Conservation (phyloP, 2,329 filamentous ascomycete genomes). For the Cladophialophora carrionii region DNA sequence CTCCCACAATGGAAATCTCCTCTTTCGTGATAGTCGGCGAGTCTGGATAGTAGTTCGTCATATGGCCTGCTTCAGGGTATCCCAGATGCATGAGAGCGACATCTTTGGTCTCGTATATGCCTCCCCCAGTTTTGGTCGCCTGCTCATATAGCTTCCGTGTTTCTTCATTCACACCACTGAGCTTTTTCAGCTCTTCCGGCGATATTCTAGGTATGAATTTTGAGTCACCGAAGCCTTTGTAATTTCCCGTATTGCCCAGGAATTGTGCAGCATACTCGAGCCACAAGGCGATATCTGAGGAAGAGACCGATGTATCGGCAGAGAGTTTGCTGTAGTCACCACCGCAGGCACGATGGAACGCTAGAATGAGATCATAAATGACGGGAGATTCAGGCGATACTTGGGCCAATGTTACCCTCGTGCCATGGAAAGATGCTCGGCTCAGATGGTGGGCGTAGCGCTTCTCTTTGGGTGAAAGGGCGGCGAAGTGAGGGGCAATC, state of each 20-base stretch:
- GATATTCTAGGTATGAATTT: slow-evolving; percentile 78
- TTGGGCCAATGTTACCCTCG: slow-evolving; percentile 76
- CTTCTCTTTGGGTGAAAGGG: slow-evolving; percentile 66
- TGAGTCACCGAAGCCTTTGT: slow-evolving; percentile 83
- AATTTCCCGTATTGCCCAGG: slow-evolving; percentile 79
- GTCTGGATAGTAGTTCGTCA: slow-evolving; percentile 81
- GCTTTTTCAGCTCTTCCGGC: slow-evolving; percentile 64
- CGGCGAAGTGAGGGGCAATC: slow-evolving; percentile 91
- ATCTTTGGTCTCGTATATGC: slow-evolving; percentile 70
- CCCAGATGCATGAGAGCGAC: slow-evolving; percentile 73
- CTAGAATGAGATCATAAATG: slow-evolving; percentile 79
- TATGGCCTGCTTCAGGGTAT: slow-evolving; percentile 72
- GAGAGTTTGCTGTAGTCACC: slow-evolving; percentile 74
- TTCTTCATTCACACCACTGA: slow-evolving; percentile 63
- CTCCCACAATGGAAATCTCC: slow-evolving; percentile 73
- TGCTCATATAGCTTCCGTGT: slow-evolving; percentile 67
- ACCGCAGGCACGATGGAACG: slow-evolving; percentile 66
- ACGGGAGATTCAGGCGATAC: slow-evolving; percentile 78
- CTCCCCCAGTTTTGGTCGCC: slow-evolving; percentile 62
- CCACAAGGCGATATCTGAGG: slow-evolving; percentile 68
- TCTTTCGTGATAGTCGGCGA: slow-evolving; percentile 72
- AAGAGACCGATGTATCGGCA: slow-evolving; percentile 65
- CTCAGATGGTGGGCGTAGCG: slow-evolving; percentile 85
- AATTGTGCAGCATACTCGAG: slow-evolving; percentile 79
- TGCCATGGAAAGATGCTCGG: slow-evolving; percentile 76